phyloP scores from a whole-genome alignment of 495 filamentous ascomycete genomes.

The Penicillium roqueforti region DNA sequence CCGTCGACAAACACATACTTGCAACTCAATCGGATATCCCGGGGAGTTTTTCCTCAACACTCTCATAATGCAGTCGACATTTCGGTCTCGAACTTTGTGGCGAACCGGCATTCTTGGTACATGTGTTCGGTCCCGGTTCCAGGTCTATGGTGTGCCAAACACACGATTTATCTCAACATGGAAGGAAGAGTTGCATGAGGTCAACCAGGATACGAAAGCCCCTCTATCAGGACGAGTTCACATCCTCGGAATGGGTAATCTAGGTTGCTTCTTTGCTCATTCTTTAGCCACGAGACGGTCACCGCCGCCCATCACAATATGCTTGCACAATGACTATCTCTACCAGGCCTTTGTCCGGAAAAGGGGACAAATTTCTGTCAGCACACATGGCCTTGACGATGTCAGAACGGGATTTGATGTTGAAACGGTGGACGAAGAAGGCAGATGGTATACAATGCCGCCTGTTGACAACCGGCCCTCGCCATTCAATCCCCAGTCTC shows the following conservation, averaged over 20 bases:
- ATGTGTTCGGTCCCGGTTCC: conserved; percentile 12
- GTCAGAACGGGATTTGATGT: conserved; percentile 42
- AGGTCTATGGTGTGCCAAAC: not conserved
- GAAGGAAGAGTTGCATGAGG: conserved; percentile 30
- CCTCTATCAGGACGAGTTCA: conserved; percentile 47
- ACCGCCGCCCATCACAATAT: conserved; percentile 56
- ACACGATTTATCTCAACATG: conserved; percentile 29
- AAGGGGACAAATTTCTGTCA: conserved; percentile 31
- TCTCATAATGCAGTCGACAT: conserved; percentile 37
- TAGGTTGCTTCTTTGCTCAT: conserved; percentile 59
- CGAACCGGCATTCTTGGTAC: conserved; percentile 28
- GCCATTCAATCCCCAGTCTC: not conserved
- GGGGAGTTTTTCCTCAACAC: conserved; percentile 13
- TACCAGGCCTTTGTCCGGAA: conserved; percentile 25
- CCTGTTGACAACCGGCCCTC: not conserved
- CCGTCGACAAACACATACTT: not conserved
- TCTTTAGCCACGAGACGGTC: conserved; percentile 51
- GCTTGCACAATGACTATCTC: conserved; percentile 42
- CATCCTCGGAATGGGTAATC: conserved; percentile 55
- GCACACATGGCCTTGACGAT: conserved; percentile 38
- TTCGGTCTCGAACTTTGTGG: conserved; percentile 36
- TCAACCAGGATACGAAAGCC: conserved; percentile 18
- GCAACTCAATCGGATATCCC: not conserved
- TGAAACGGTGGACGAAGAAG: conserved; percentile 32
- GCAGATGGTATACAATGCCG: conserved; percentile 16